Evolutionary conservation across 768 basidiomycete genomes (phyloP), one percentile per base, ranked within the genome.

Genomic region (Dentipellis fragilis): DNA sequence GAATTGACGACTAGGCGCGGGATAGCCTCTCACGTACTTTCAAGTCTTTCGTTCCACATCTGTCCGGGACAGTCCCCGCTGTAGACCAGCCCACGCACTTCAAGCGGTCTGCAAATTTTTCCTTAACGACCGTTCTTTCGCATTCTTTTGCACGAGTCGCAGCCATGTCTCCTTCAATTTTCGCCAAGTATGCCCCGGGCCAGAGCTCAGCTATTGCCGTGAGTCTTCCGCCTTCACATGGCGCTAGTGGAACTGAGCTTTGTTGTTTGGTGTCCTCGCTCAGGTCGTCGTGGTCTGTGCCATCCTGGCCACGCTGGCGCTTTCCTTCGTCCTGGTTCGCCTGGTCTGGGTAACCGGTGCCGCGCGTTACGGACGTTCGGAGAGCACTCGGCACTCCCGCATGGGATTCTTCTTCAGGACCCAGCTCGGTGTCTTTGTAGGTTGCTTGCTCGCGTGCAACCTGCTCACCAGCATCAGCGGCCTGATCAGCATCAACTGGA

Each of bases 341-440:
- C 19, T 48, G 34, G 8, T 34, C 16, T 57, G 42, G 51, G 36
- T 58, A 1, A 36, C 39, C 5, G 19, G 17, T 68, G 72, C 66
- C 68, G 63, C 69, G 67, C 61, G 70, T 68, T 67, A 63, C 40
- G 54, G 62, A 65, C 55, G 62, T 21, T 52, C 63, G 54, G 37
- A 58, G 65, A 35, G 59, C 56, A 16, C 50, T 62, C 40, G 52
- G 10, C 29, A 40, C 19, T 55, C 62, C 4, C 65, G 67, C 35
- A 80, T 81, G 66, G 78, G 75, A 42, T 69, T 80, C 57, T 87
- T 88, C 67, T 86, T 89, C 67, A 75, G 77, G 55, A 85, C 85
- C 7, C 85, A 85, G 59, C 75, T 87, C 12, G 87, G 87, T 1
- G 76, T 78, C 51, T 87, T 87, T 65, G 76, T 79, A n/a, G 74